Conservation (phyloP, 768 basidiomycete species). For the Xerocomus brunneocitrinus region DNA sequence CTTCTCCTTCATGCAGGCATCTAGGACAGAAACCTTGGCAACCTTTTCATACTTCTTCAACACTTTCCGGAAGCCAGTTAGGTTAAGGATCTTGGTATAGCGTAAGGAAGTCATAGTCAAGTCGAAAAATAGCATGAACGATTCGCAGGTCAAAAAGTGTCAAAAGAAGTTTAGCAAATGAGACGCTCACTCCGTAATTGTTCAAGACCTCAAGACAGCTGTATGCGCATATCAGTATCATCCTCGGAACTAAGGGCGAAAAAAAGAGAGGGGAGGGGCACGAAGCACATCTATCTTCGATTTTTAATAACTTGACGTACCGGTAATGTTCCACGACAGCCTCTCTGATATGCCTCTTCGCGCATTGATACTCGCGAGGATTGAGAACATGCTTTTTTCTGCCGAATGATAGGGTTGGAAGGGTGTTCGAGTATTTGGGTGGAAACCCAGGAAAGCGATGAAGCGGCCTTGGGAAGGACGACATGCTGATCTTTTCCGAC, state of each 20-base stretch:
- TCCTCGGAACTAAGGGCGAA: too few species aligned
- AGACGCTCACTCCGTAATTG: neutral
- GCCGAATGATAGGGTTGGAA: neutral
- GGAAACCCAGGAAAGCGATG: neutral
- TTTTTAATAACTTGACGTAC: conserved; percentile 28
- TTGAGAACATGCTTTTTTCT: conserved; percentile 33
- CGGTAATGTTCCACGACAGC: conserved; percentile 82
- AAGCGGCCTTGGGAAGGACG: neutral
- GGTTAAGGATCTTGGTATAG: conserved; percentile 63
- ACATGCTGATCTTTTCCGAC: neutral
- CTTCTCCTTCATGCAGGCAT: conserved; percentile 79
- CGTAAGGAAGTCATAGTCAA: neutral
- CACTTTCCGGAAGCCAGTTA: conserved; percentile 85
- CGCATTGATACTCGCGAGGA: conserved; percentile 75
- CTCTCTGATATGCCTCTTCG: conserved; percentile 77
- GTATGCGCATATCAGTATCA: neutral
- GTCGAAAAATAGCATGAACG: too few species aligned
- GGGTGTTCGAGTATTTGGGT: conserved; percentile 1
- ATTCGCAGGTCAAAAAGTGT: neutral
- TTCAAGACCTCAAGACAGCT: neutral
- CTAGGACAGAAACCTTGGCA: conserved; percentile 67
- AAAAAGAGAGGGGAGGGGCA: too few species aligned
- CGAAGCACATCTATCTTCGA: too few species aligned
- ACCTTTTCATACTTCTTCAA: conserved; percentile 83
- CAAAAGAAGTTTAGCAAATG: neutral